Evolutionary conservation across 345 rosid species (phyloP).

Genomic region (Abelmoschus esculentus): DNA sequence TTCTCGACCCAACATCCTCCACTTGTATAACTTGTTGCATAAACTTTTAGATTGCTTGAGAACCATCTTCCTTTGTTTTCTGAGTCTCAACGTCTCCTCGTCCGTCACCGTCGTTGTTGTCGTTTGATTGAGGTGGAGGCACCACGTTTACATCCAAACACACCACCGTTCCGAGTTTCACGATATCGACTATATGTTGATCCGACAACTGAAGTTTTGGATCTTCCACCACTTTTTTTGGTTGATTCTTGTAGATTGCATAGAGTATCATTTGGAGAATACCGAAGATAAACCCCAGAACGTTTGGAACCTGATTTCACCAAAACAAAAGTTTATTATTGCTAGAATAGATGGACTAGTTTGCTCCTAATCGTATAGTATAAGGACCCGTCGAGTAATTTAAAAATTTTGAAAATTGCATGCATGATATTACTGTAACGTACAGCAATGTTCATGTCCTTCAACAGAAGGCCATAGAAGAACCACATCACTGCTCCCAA

Average conservation of each 20-base stretch:
- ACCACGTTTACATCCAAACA: constrained; percentile 31
- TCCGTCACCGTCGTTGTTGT: not conserved
- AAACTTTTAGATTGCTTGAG: not conserved
- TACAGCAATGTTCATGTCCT: constrained; percentile 68
- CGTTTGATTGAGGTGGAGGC: constrained; percentile 24
- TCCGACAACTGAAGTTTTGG: constrained; percentile 35
- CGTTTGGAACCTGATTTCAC: constrained; percentile 53
- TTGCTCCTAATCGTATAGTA: not conserved
- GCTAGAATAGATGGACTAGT: not conserved
- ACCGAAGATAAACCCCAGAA: constrained; percentile 71
- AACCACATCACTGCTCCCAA: constrained; percentile 87
- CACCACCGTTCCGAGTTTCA: constrained; percentile 31
- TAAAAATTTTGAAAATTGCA: not conserved
- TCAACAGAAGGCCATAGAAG: constrained; percentile 60
- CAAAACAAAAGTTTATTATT: not conserved
- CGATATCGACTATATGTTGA: constrained; percentile 42
- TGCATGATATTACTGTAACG: constrained; percentile 16
- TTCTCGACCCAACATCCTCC: not conserved
- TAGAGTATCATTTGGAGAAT: constrained; percentile 70
- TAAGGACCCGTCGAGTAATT: not conserved
- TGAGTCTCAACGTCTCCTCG: constrained; percentile 17
- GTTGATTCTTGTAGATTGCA: constrained; percentile 49
- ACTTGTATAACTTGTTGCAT: not conserved
- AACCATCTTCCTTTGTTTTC: constrained; percentile 12
- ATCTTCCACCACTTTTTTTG: constrained; percentile 32